These are phyloP conservation scores for Drechslerella coelobrocha DNA, from an alignment of 2,329 filamentous ascomycete genomes.

Conservation along the genomic window DNA sequence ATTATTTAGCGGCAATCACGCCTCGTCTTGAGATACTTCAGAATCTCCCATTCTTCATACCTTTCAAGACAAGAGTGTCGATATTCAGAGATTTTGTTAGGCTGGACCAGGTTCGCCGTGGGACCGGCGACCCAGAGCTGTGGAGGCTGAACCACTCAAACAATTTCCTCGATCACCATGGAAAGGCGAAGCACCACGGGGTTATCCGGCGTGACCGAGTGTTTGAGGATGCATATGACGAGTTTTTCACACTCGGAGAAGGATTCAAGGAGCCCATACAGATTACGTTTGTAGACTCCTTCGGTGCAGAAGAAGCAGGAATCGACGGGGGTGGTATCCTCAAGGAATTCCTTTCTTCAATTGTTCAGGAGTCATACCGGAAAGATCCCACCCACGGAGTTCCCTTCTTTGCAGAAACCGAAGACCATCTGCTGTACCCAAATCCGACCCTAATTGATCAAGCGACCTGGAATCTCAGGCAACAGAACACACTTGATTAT, in stretches of 20 bases:
- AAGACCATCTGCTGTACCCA: slow-evolving; percentile 84
- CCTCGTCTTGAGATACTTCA: slow-evolving; percentile 88
- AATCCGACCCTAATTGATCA: slow-evolving; percentile 81
- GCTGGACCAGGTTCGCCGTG: slow-evolving; percentile 72
- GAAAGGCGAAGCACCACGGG: slow-evolving; percentile 71
- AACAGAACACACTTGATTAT: slow-evolving; percentile 61
- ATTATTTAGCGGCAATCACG: slow-evolving; percentile 77
- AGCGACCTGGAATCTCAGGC: slow-evolving; percentile 66
- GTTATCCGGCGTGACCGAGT: slow-evolving; percentile 78
- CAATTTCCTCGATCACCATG: slow-evolving; percentile 56
- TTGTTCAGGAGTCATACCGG: slow-evolving; percentile 82
- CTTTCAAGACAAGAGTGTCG: slow-evolving; percentile 86
- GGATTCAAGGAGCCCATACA: slow-evolving; percentile 92
- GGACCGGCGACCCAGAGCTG: slow-evolving; percentile 24
- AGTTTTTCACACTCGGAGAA: slow-evolving; percentile 82
- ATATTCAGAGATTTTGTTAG: slow-evolving; percentile 93
- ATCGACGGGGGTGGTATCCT: slow-evolving; percentile 97
- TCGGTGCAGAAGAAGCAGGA: slow-evolving; percentile 83
- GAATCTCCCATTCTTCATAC: slow-evolving; percentile 96
- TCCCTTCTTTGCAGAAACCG: slow-evolving; percentile 80
- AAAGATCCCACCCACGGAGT: slow-evolving; percentile 62
- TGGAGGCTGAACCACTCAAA: slow-evolving; percentile 56
- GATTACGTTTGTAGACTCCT: slow-evolving; percentile 94
- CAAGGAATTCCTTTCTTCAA: slow-evolving; percentile 91
- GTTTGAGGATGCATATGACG: slow-evolving; percentile 82